Conservation (phyloP, 768 basidiomycete genomes). For the Amanita thiersii region DNA sequence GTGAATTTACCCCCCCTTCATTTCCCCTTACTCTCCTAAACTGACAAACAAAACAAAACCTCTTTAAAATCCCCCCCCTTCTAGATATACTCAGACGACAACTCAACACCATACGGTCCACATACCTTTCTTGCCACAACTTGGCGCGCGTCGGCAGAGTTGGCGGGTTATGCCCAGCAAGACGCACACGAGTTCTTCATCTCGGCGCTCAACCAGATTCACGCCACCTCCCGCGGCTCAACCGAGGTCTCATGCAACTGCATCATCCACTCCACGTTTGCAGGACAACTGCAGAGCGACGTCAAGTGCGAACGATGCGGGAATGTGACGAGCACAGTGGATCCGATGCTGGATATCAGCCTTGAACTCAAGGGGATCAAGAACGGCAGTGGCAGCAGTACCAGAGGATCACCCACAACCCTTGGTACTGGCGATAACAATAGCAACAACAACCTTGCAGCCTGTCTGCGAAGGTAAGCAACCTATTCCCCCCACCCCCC, state of each 20-base stretch:
- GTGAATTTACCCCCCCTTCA: slow-evolving; percentile 23
- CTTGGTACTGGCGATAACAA: slow-evolving; percentile 29
- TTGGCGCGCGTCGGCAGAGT: slow-evolving; percentile 74
- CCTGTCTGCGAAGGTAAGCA: slow-evolving; percentile 64
- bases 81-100: slow-evolving; percentile 51
- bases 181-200: slow-evolving; percentile 91
- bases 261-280: slow-evolving; percentile 85
- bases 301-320: slow-evolving; percentile 84
- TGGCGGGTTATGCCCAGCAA: slow-evolving; percentile 91
- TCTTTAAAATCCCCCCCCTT: too few species aligned
- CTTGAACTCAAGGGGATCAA: slow-evolving; percentile 61
- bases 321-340: slow-evolving; percentile 68
- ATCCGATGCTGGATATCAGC: slow-evolving; percentile 88
- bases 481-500: too few species aligned
- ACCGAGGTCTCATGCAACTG: slow-evolving; percentile 82
- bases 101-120: slow-evolving; percentile 69
- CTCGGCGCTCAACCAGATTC: slow-evolving; percentile 79
- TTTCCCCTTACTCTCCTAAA: too few species aligned
- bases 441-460: slow-evolving; percentile 65
- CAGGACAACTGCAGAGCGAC: slow-evolving; percentile 80
- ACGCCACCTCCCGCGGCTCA: slow-evolving; percentile 65
- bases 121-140: slow-evolving; percentile 75
- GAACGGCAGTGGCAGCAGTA: slow-evolving; percentile 17
- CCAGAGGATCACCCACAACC: slow-evolving; percentile 3
- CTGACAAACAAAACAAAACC: too few species aligned